Base-by-base conservation (phyloP, 2,329 filamentous ascomycete species). In the Escovopsis sp. region DNA sequence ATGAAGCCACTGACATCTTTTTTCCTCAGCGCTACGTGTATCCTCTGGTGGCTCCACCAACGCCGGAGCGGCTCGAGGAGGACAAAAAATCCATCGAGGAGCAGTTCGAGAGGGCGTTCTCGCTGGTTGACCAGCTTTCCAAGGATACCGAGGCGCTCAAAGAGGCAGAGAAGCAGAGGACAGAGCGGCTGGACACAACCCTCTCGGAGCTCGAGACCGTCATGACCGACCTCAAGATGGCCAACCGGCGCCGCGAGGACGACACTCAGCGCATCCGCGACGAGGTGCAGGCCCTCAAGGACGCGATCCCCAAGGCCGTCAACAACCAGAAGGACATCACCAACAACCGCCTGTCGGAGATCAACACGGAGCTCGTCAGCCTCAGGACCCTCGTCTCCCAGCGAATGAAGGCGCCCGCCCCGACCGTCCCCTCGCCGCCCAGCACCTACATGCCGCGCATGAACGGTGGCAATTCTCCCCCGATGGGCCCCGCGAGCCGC, bases 21-120 rank as follows among this genome's bases (percentile, higher is more conserved):
- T 30, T 5, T 12, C 6, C 20, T 20, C 51, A 93, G 77, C 84
- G 91, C 55, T 98, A 98, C 54, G 79, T 98, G 44, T 76, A 83
- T 48, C 91, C 91, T 35, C 68, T 98, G 25, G 86, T 98, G 46
- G 81, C 88, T 11, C 93, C 91, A 4, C 91, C 91, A 2, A 98
- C 91, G 1, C 85, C 87, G 9, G 87, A 93, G 43, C 87, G 94
- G 56, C 70, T 98, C 9, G 86, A 95, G 56, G 82, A 93, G 58
- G 91, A 98, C 60, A 98, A 98, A 63, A 78, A 85, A 47, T 76
- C 78, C 33, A 88, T 98, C 44, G 88, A 96, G 58, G 87, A 88
- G 48, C 83, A 89, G 45, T 98, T 98, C 61, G 84, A 91, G 52
- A 84, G 84, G 53, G 86, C 89, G 2, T 98, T 98, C 58, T 71